Evolutionary conservation across 164 flowering plant genomes (phyloP), one percentile per base, ranked within the genome.

Genomic region (Chimonanthus salicifolius): DNA sequence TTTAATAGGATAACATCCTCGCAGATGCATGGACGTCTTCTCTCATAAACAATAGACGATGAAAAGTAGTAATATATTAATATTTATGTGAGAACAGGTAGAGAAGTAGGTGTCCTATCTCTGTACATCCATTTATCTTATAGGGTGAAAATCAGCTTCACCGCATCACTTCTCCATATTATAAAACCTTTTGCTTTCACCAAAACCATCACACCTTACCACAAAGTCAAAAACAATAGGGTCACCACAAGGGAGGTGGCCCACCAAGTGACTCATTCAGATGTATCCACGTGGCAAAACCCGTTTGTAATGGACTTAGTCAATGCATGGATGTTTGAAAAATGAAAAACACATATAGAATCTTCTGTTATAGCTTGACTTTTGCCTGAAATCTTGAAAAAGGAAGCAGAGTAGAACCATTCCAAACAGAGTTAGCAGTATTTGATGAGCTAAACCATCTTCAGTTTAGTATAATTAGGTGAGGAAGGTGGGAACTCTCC

Each of bases 401-500:
- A 54, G 16, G 60, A 54, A 54, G 11, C 16, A 2, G 0, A 54
- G 60, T 54, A 54, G 5, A 54, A 13, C 60, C 60, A 54, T 54
- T 54, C 60, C 72, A 6, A 18, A 44, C 47, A 21, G 21, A 15
- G 51, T 45, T n/a, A 20, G 18, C 60, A 69, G 45, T 47, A 9
- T 46, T 71, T 48, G 21, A 43, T 63, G 6, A 72, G 54, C 74
- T 72, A 62, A 72, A 47, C 67, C 58, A 63, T n/a, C 7, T 6
- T 7, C 47, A 48, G 0, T 18, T 13, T 5, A 20, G 6, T 63
- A 0, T 63, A 18, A 68, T 58, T 81, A 77, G 82, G 85, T 75
- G 76, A 73, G 78, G 81, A 54, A 75, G 82, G 77, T 83, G 70
- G 68, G 79, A 72, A 54, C 47, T 63, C 63, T 7, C 71, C 68